These are phyloP conservation scores for Puya raimondii DNA, from an alignment of 176 grass and related monocot species.

Conservation along the genomic window DNA sequence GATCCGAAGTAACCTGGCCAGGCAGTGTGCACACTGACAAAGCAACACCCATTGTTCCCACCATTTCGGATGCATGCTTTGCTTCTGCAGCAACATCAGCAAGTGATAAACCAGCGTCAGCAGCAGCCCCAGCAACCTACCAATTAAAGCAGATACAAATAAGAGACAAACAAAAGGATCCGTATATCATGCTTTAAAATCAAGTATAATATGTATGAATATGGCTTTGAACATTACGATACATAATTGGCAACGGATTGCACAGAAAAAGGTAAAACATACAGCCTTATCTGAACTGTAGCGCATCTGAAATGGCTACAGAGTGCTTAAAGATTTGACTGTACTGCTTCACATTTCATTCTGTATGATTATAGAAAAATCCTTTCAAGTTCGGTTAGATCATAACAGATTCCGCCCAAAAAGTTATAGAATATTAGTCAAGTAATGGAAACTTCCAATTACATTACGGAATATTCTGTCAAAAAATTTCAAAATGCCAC, in stretches of 20 bases:
- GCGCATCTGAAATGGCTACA: too few relatives aligned
- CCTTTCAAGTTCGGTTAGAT: too few relatives aligned
- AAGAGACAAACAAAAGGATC: conserved; percentile 3
- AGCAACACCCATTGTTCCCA: conserved; percentile 98
- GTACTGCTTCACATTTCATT: too few relatives aligned
- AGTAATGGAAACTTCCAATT: too few relatives aligned
- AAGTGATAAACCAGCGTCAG: conserved; percentile 87
- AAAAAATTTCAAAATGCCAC: too few relatives aligned
- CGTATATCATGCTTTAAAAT: not conserved
- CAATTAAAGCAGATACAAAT: conserved; percentile 13
- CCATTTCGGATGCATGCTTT: conserved; percentile 76
- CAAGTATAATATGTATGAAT: not conserved
- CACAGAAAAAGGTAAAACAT: not conserved
- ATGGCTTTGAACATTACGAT: not conserved
- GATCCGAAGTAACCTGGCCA: conserved; percentile 90
- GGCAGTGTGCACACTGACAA: conserved; percentile 95
- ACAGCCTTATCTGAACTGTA: not conserved
- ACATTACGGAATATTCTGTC: too few relatives aligned
- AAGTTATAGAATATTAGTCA: too few relatives aligned
- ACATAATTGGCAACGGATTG: not conserved
- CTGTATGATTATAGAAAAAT: too few relatives aligned
- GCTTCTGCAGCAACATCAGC: conserved; percentile 88
- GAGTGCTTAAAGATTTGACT: too few relatives aligned
- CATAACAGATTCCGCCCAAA: too few relatives aligned
- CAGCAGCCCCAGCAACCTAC: conserved; percentile 96